Evolutionary conservation across 2,329 filamentous ascomycete genomes (phyloP).

Genomic region (Tolypocladium ophioglossoides): DNA sequence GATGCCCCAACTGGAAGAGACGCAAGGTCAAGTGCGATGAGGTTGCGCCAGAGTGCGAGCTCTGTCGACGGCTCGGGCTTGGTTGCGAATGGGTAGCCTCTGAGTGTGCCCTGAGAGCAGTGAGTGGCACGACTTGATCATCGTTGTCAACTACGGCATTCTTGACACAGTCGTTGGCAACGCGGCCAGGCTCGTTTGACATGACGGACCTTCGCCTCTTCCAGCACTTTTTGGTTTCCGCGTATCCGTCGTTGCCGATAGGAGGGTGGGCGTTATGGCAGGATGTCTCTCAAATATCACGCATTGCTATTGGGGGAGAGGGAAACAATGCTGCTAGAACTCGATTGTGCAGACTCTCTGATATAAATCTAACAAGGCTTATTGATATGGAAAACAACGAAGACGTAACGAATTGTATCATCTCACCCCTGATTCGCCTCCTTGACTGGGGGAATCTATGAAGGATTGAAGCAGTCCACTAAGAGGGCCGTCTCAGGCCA

Average conservation of each 20-base stretch:
- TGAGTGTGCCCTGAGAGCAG: no score
- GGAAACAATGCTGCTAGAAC: not conserved
- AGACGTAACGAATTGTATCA: not conserved
- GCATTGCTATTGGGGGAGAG: constrained; percentile 7
- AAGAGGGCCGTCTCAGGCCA: not conserved
- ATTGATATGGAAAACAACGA: not conserved
- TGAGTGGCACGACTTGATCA: not conserved
- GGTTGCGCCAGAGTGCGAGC: constrained; percentile 20
- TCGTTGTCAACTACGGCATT: not conserved
- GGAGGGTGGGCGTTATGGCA: constrained; percentile 25
- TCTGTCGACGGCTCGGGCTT: constrained; percentile 24
- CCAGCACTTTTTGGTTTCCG: constrained; percentile 38
- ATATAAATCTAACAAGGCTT: not conserved
- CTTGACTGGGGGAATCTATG: not conserved
- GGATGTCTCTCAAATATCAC: constrained; percentile 24
- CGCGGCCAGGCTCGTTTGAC: constrained; percentile 19
- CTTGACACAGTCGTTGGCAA: not conserved
- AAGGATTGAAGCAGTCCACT: no score
- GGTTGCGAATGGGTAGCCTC: constrained; percentile 23
- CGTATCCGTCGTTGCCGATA: constrained; percentile 29
- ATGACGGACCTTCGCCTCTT: constrained; percentile 39
- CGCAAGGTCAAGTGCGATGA: constrained; percentile 36
- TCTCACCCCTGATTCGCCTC: not conserved
- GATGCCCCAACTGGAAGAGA: constrained; percentile 21
- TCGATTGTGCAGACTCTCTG: not conserved